Conservation (phyloP, 2,329 filamentous ascomycete genomes). For the Lachnellula suecica region DNA sequence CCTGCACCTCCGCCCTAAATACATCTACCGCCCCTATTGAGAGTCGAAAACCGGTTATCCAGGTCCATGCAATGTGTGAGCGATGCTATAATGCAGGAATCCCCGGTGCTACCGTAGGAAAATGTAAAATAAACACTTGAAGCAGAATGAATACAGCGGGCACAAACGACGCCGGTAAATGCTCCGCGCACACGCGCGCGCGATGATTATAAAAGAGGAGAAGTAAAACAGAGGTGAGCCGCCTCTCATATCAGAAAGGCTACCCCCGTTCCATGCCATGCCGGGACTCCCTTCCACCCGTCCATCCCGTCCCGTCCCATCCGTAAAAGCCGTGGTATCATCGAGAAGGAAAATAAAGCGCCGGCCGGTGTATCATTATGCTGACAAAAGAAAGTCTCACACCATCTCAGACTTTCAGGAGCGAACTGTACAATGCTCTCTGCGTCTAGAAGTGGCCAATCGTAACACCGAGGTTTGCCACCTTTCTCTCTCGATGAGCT, state of each 20-base stretch:
- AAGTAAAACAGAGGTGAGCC: too few relatives aligned
- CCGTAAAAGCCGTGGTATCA: slow-evolving; percentile 25
- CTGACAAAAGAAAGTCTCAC: slow-evolving; percentile 2
- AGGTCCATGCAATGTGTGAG: not conserved
- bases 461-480: slow-evolving; percentile 14
- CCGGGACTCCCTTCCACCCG: slow-evolving; percentile 3
- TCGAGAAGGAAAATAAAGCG: slow-evolving; percentile 32
- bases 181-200: not conserved
- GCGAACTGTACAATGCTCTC: slow-evolving; percentile 14
- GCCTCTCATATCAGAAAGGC: too few relatives aligned
- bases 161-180: slow-evolving; percentile 1
- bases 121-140: not conserved
- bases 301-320: too few relatives aligned
- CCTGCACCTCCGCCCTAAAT: not conserved
- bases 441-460: slow-evolving; percentile 19
- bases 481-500: slow-evolving; percentile 17
- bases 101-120: not conserved
- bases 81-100: not conserved
- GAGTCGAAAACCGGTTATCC: not conserved
- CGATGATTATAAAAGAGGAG: too few relatives aligned
- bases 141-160: not conserved
- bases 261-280: not conserved
- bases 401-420: not conserved
- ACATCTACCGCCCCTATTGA: too few relatives aligned
- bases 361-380: slow-evolving; percentile 39